Evolutionary conservation across 805 yeast species (phyloP).

Genomic region (Kodamaea laetipori): DNA sequence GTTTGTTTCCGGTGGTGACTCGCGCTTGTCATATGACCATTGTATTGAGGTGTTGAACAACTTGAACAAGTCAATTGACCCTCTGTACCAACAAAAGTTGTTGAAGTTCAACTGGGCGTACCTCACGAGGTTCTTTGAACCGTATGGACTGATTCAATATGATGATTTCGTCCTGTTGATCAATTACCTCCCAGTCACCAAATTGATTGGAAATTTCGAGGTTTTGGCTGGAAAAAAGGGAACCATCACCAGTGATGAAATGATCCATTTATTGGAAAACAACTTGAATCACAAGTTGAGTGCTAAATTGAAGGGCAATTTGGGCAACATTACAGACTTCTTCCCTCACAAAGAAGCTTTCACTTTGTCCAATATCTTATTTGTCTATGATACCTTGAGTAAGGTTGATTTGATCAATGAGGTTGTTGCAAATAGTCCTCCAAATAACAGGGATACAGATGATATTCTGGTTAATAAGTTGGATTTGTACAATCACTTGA

Average conservation of each 20-base stretch:
- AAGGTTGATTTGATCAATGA: constrained; percentile 48
- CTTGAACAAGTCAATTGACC: constrained; percentile 44
- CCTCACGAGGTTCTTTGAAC: constrained; percentile 42
- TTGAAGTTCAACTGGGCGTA: constrained; percentile 46
- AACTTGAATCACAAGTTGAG: constrained; percentile 46
- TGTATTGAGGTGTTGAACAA: constrained; percentile 38
- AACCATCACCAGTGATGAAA: constrained; percentile 31
- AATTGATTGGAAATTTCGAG: constrained; percentile 46
- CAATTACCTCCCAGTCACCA: constrained; percentile 47
- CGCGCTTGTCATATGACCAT: constrained; percentile 32
- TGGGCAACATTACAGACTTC: constrained; percentile 37
- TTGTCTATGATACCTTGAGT: constrained; percentile 41
- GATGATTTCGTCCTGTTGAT: constrained; percentile 42
- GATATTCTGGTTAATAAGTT: constrained; percentile 44
- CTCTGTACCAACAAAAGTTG: constrained; percentile 42
- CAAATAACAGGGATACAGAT: constrained; percentile 41
- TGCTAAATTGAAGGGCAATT: constrained; percentile 36
- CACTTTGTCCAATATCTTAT: constrained; percentile 41
- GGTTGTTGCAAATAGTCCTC: constrained; percentile 48
- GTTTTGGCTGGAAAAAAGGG: constrained; percentile 35
- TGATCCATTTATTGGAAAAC: constrained; percentile 34
- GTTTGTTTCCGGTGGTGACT: constrained; percentile 33
- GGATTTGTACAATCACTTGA: constrained; percentile 44
- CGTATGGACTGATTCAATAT: constrained; percentile 39
- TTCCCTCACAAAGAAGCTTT: constrained; percentile 32